Evolutionary conservation across 1,139 yeast genomes (phyloP).

Genomic region (Blastobotrys serpentis): DNA sequence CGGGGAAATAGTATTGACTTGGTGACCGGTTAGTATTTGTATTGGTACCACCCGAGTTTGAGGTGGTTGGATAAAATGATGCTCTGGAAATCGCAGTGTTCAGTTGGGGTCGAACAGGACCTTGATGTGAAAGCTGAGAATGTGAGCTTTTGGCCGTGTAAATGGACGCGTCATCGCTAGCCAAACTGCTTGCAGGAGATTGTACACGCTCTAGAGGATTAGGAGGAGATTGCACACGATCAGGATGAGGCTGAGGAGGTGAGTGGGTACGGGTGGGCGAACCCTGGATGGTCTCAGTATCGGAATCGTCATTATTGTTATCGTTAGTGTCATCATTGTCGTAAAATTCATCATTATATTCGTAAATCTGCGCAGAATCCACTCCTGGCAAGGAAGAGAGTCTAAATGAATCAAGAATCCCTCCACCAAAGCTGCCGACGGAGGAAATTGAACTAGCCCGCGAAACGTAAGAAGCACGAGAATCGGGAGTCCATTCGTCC

Average conservation of each 20-base stretch:
- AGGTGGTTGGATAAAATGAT: slow-evolving; percentile 6
- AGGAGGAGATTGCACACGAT: not conserved
- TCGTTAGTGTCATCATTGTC: too few species aligned
- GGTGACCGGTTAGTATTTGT: slow-evolving; percentile 5
- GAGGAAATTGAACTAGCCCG: slow-evolving; percentile 20
- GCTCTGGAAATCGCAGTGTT: slow-evolving; percentile 1
- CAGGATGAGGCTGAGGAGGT: not conserved
- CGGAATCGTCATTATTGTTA: slow-evolving; percentile 8
- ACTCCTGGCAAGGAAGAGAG: slow-evolving; percentile 28
- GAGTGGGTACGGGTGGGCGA: not conserved
- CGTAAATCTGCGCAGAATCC: slow-evolving; percentile 3
- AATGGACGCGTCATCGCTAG: slow-evolving; percentile 9
- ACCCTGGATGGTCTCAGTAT: slow-evolving; percentile 2
- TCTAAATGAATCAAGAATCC: slow-evolving; percentile 35
- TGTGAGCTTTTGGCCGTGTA: slow-evolving; percentile 8
- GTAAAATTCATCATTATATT: slow-evolving; percentile 5
- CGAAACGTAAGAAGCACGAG: slow-evolving; percentile 16
- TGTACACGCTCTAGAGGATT: not conserved
- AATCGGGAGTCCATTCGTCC: slow-evolving; percentile 21
- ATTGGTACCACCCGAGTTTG: not conserved
- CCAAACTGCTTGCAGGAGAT: slow-evolving; percentile 5
- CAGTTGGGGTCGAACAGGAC: slow-evolving; percentile 4
- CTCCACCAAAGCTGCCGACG: slow-evolving; percentile 25
- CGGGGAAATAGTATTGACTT: slow-evolving; percentile 6
- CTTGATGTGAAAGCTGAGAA: not conserved